Percentiles rank a stretch among this genome's conserved stretches.
These are phyloP conservation scores for Aspergillus felis DNA, from an alignment of 2,329 filamentous ascomycete genomes.

Conservation along the genomic window DNA sequence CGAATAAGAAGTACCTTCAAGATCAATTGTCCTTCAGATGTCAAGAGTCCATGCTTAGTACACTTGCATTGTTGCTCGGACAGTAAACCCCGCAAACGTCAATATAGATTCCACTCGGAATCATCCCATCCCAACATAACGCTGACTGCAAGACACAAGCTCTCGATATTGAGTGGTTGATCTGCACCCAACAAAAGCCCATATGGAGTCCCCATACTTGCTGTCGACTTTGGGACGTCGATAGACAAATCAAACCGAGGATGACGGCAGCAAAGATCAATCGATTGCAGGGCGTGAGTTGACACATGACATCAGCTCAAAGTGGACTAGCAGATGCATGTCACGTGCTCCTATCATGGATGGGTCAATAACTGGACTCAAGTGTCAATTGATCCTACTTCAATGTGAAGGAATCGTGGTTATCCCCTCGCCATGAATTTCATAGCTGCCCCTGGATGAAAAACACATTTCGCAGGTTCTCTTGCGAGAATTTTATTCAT, in stretches of 20 bases:
- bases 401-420: neutral
- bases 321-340: conserved; percentile 3
- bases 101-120: too few relatives aligned
- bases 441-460: neutral
- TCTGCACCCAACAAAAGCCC: neutral
- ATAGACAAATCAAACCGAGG: neutral
- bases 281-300: neutral
- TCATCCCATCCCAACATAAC: too few relatives aligned
- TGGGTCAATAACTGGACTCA: neutral
- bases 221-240: neutral
- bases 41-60: too few relatives aligned
- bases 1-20: neutral
- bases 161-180: neutral
- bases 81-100: too few relatives aligned
- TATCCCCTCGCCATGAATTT: neutral
- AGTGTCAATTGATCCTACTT: neutral
- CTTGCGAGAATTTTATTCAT: neutral
- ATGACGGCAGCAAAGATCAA: neutral
- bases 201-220: neutral
- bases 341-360: conserved; percentile 10
- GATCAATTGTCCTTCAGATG: too few relatives aligned
- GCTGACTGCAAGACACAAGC: too few relatives aligned
- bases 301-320: conserved; percentile 15
- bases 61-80: too few relatives aligned
- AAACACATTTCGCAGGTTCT: neutral